These are phyloP conservation scores for Alternaria sp. DNA, from an alignment of 2,329 filamentous ascomycete species.

Conservation along the genomic window DNA sequence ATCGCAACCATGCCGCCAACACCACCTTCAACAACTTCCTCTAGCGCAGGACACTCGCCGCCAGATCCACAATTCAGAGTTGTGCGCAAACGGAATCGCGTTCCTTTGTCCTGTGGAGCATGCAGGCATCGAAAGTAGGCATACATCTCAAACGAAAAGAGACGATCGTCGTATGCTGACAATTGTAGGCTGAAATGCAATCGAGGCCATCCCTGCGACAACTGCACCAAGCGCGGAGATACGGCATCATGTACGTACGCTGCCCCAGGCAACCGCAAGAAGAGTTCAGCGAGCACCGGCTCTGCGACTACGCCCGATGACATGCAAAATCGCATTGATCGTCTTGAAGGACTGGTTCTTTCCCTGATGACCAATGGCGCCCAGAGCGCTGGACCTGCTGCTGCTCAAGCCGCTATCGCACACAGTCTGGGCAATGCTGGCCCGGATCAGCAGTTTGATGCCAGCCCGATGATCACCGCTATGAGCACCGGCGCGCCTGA, in stretches of 20 bases:
- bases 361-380: slow-evolving; percentile 91
- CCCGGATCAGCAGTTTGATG: slow-evolving; percentile 57
- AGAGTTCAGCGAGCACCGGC: slow-evolving; percentile 66
- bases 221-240: slow-evolving; percentile 89
- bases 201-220: slow-evolving; percentile 88
- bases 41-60: slow-evolving; percentile 79
- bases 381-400: slow-evolving; percentile 66
- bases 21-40: slow-evolving; percentile 80
- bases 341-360: slow-evolving; percentile 88
- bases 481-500: slow-evolving; percentile 66
- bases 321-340: slow-evolving; percentile 98
- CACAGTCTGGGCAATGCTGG: slow-evolving; percentile 54
- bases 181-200: slow-evolving; percentile 82
- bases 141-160: neutral
- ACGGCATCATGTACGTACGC: slow-evolving; percentile 87
- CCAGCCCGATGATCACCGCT: slow-evolving; percentile 64
- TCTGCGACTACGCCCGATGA: slow-evolving; percentile 78
- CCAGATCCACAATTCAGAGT: slow-evolving; percentile 88
- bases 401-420: slow-evolving; percentile 67
- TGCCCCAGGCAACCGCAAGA: slow-evolving; percentile 73
- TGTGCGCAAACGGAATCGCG: slow-evolving; percentile 89
- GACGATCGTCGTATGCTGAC: slow-evolving; percentile 26
- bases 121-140: slow-evolving; percentile 88
- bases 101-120: slow-evolving; percentile 89
- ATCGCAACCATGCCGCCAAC: slow-evolving; percentile 72